These are phyloP conservation scores for Mycena vitilis DNA, from an alignment of 768 basidiomycete genomes.

Conservation along the genomic window DNA sequence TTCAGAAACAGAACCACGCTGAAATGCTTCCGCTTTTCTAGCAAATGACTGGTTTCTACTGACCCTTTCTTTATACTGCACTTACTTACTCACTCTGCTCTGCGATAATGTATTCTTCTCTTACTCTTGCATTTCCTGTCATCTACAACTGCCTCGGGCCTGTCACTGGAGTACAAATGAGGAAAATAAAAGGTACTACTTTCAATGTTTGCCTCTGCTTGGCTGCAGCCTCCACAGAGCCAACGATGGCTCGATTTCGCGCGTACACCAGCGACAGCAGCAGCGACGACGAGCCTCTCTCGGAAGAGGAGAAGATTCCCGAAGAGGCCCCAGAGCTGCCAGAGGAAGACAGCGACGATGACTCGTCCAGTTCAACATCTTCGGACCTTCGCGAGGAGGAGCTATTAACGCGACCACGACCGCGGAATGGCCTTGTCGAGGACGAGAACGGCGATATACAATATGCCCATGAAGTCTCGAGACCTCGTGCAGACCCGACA, in stretches of 20 bases:
- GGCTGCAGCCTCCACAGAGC: slow-evolving; percentile 3
- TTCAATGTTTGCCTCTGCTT: slow-evolving; percentile 16
- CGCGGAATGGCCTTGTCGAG: slow-evolving; percentile 62
- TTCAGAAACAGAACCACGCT: not conserved
- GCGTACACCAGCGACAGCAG: slow-evolving; percentile 68
- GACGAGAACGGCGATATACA: slow-evolving; percentile 65
- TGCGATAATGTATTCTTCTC: slow-evolving; percentile 31
- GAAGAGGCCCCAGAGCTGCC: slow-evolving; percentile 41
- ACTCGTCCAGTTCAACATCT: slow-evolving; percentile 48
- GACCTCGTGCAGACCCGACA: slow-evolving; percentile 55
- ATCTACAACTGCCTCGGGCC: no score
- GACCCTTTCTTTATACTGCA: slow-evolving; percentile 24
- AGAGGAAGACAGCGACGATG: slow-evolving; percentile 51
- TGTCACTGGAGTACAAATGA: no score
- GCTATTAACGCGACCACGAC: slow-evolving; percentile 42
- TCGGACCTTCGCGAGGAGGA: slow-evolving; percentile 67
- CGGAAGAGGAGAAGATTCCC: slow-evolving; percentile 45
- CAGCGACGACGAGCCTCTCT: slow-evolving; percentile 56
- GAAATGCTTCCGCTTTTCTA: not conserved
- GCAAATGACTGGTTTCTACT: slow-evolving; percentile 35
- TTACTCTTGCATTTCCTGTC: not conserved
- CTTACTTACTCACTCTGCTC: slow-evolving; percentile 24
- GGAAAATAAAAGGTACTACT: no score
- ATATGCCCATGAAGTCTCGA: slow-evolving; percentile 57
- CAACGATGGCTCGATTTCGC: slow-evolving; percentile 75